Base-by-base conservation (phyloP, 768 basidiomycete genomes). In the Pleurotus sapidus region DNA sequence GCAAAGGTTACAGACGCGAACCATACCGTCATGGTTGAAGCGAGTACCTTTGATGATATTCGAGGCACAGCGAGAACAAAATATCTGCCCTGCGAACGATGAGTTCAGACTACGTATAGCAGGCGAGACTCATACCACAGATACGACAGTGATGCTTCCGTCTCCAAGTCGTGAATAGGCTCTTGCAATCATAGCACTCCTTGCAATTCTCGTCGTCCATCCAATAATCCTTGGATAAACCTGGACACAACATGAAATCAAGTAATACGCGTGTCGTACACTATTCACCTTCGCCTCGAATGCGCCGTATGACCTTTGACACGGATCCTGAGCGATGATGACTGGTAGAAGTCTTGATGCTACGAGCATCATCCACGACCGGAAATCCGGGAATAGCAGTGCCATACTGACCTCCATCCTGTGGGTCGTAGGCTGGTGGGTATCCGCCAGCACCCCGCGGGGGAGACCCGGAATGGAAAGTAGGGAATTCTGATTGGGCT, bases 121-220 rank as follows among this genome's bases (percentile, higher is more conserved):
- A 18, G 55, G 27, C 38, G 23, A 27, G n/a, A 38, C 53, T 72
- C 81, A 56, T 66, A 89, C 94, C 94, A 67, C 97, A 98, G 70
- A 98, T 94, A 11, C 97, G 86, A 73, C 97, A 99, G 68, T 99
- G 97, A 65, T 99, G 97, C 70, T 95, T 97, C 61, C 97, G 77
- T 53, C 95, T 75, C 93, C 93, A 98, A 2, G 95, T 84, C 0
- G 93, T 93, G 73, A 99, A 99, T 49, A 91, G 79, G 61, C 91
- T 92, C 70, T 93, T 93, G 76, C 95, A 97, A 70, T 95, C 95
- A 68, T 93, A 96, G 66, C 95, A 96, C 65, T 97, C 94, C 67
- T 90, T 97, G 65, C 92, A 93, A 56, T 91, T 89, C 65, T 93
- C 93, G 66, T 98, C 95, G 59, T 94, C 92, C 95, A 98, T 98